These are phyloP conservation scores for Diplocarpon rosae DNA, from an alignment of 2,329 filamentous ascomycete species.

Conservation along the genomic window DNA sequence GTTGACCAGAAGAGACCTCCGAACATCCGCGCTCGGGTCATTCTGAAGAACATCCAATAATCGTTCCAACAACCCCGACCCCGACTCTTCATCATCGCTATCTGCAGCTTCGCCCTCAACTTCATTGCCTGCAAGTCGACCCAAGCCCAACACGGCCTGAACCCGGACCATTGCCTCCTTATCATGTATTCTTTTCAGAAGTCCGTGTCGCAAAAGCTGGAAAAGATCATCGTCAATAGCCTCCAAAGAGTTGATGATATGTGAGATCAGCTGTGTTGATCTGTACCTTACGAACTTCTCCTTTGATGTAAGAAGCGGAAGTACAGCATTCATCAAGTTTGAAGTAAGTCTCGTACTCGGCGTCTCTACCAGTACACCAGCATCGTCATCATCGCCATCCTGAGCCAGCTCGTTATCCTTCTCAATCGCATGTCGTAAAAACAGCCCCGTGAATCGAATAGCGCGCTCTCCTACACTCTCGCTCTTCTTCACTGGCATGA, in stretches of 20 bases:
- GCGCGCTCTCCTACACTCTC: slow-evolving; percentile 79
- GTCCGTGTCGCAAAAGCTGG: slow-evolving; percentile 63
- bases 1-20: slow-evolving; percentile 78
- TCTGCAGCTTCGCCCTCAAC: slow-evolving; percentile 61
- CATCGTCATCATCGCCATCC: slow-evolving; percentile 56
- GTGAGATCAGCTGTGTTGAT: slow-evolving; percentile 78
- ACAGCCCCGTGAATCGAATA: slow-evolving; percentile 78
- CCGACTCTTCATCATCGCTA: slow-evolving; percentile 56
- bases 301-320: slow-evolving; percentile 72
- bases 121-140: slow-evolving; percentile 68
- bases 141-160: slow-evolving; percentile 85
- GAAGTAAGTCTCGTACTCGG: slow-evolving; percentile 71
- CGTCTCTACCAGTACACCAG: slow-evolving; percentile 65
- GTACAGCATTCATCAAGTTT: slow-evolving; percentile 58
- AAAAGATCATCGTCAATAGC: slow-evolving; percentile 89
- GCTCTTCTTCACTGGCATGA: slow-evolving; percentile 83
- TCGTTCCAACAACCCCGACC: slow-evolving; percentile 65
- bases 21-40: slow-evolving; percentile 86
- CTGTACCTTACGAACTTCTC: slow-evolving; percentile 89
- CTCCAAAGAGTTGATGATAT: slow-evolving; percentile 86
- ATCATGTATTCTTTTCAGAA: slow-evolving; percentile 80
- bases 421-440: slow-evolving; percentile 61
- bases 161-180: slow-evolving; percentile 89
- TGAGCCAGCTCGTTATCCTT: slow-evolving; percentile 57
- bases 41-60: slow-evolving; percentile 84